These are phyloP conservation scores for Colletotrichum gloeosporioides DNA, from an alignment of 2,329 filamentous ascomycete species.

Conservation along the genomic window DNA sequence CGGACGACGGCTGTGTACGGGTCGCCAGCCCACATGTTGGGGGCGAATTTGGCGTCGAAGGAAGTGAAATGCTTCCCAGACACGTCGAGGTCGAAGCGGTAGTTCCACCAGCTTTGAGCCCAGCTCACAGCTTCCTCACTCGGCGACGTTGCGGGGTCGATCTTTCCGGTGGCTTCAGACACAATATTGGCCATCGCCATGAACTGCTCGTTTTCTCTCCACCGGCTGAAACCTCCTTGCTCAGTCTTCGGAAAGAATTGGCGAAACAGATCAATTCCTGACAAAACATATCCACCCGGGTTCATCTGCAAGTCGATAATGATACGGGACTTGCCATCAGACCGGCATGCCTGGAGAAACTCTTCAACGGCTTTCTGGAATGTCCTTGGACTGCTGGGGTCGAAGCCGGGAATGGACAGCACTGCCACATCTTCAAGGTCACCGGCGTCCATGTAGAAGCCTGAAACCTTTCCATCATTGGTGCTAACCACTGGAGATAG, in stretches of 20 bases:
- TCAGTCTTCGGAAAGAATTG: conserved; percentile 52
- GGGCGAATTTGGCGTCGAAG: conserved; percentile 48
- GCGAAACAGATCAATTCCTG: conserved; percentile 64
- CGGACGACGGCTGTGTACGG: conserved; percentile 58
- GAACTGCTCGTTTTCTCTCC: conserved; percentile 46
- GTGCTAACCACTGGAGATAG: conserved; percentile 32
- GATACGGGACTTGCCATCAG: conserved; percentile 61
- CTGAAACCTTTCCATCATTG: conserved; percentile 28
- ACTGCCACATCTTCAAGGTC: conserved; percentile 39
- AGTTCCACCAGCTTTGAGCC: conserved; percentile 53
- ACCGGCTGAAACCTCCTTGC: conserved; percentile 39
- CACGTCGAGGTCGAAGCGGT: conserved; percentile 44
- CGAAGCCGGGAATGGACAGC: conserved; percentile 30
- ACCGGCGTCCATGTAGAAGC: conserved; percentile 37
- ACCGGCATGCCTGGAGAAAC: conserved; percentile 33
- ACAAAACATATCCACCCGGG: conserved; percentile 60
- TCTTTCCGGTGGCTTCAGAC: conserved; percentile 47
- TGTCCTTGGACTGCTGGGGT: conserved; percentile 27
- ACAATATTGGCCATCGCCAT: conserved; percentile 47
- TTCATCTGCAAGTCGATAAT: conserved; percentile 64
- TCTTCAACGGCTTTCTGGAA: conserved; percentile 33
- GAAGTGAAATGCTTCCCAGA: conserved; percentile 55
- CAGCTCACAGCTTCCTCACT: conserved; percentile 35
- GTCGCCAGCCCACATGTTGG: conserved; percentile 48
- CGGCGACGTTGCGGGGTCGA: conserved; percentile 49